These are phyloP conservation scores for Chernovozyma aurita DNA, from an alignment of 1,139 yeast genomes.

Conservation along the genomic window DNA sequence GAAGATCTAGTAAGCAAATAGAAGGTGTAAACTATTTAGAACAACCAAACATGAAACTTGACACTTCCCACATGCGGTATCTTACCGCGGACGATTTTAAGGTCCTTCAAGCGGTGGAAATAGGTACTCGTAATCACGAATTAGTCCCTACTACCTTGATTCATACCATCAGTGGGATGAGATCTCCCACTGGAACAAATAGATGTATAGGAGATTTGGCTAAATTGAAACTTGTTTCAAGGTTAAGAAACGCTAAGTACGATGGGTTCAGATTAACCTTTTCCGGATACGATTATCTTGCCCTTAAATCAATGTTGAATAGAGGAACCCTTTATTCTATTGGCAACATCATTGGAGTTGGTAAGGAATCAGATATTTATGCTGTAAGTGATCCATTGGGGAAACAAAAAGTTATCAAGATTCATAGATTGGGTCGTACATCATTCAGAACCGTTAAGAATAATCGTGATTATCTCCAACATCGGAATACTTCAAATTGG, in stretches of 20 bases:
- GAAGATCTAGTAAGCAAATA: too few relatives aligned
- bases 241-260: conserved; percentile 79
- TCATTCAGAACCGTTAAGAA: conserved; percentile 90
- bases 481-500: conserved; percentile 74
- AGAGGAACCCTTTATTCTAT: conserved; percentile 71
- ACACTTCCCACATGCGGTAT: conserved; percentile 90
- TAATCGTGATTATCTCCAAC: conserved; percentile 84
- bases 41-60: conserved; percentile 75
- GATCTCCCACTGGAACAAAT: conserved; percentile 72
- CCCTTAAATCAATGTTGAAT: conserved; percentile 75
- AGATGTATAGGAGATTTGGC: conserved; percentile 83
- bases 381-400: conserved; percentile 75
- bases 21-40: too few relatives aligned
- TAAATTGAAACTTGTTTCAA: conserved; percentile 71
- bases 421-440: conserved; percentile 90
- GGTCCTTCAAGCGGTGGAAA: conserved; percentile 83
- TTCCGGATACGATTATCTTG: conserved; percentile 87
- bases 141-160: conserved; percentile 88
- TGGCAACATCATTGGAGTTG: conserved; percentile 91
- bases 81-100: conserved; percentile 86
- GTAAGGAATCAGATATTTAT: conserved; percentile 94
- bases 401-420: conserved; percentile 67
- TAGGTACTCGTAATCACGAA: conserved; percentile 90
- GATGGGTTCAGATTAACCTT: conserved; percentile 91
- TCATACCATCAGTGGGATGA: conserved; percentile 72